These are phyloP conservation scores for Didymella pinodella DNA, from an alignment of 2,329 filamentous ascomycete genomes.

Conservation along the genomic window DNA sequence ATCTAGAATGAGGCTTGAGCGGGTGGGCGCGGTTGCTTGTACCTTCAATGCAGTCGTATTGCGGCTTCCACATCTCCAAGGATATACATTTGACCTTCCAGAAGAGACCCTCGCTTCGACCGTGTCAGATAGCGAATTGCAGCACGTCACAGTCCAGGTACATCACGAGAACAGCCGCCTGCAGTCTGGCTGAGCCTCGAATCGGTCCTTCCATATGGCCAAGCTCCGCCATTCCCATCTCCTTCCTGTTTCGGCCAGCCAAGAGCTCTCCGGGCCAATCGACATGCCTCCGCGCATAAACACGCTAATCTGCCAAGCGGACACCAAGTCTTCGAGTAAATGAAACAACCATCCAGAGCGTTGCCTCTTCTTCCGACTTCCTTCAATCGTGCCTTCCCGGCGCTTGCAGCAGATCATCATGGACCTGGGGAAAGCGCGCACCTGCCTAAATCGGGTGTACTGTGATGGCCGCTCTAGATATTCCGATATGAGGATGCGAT, in stretches of 20 bases:
- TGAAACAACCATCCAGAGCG: constrained; percentile 39
- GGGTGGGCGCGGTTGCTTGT: not conserved
- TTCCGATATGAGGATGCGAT: constrained; percentile 26
- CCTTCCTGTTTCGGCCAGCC: constrained; percentile 26
- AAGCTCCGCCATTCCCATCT: constrained; percentile 27
- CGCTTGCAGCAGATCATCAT: constrained; percentile 25
- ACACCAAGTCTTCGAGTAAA: constrained; percentile 39
- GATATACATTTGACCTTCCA: constrained; percentile 30
- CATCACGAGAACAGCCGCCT: constrained; percentile 24
- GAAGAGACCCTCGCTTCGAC: constrained; percentile 27
- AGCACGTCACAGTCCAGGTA: constrained; percentile 24
- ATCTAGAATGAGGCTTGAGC: not conserved
- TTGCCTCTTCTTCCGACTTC: constrained; percentile 18
- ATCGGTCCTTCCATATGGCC: constrained; percentile 26
- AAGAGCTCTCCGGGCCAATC: constrained; percentile 30
- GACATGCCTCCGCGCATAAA: constrained; percentile 10
- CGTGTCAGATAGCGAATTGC: constrained; percentile 13
- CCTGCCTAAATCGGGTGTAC: constrained; percentile 36
- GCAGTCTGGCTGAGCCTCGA: constrained; percentile 19
- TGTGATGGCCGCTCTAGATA: constrained; percentile 15
- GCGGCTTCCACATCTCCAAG: constrained; percentile 11
- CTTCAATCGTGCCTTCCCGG: constrained; percentile 34
- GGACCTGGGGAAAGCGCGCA: constrained; percentile 22
- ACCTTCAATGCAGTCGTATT: constrained; percentile 9
- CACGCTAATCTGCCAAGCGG: constrained; percentile 18